Percentiles rank a stretch among this genome's conserved stretches.
phyloP scores from a whole-genome alignment of 768 basidiomycete genomes.

The Pilatotrama ljubarskyi region DNA sequence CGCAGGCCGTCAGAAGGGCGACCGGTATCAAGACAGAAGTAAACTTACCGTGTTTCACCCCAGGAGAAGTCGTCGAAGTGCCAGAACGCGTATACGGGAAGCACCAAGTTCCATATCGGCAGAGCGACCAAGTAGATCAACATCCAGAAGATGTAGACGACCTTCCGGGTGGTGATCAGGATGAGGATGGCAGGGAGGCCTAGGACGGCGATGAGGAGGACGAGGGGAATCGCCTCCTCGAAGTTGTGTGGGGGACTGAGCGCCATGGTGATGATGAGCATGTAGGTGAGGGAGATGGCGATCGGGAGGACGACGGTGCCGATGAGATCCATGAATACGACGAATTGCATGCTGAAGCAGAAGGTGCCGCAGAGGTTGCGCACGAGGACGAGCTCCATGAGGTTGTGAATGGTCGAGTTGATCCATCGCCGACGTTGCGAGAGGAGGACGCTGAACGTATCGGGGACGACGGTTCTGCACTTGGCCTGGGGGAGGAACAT shows the following conservation, averaged over 20 bases:
- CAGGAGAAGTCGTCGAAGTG: conserved; percentile 99
- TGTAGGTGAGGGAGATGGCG: conserved; percentile 88
- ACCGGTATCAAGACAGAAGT: conserved; percentile 10
- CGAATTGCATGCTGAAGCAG: conserved; percentile 99
- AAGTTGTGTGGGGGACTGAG: conserved; percentile 81
- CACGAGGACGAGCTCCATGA: conserved; percentile 98
- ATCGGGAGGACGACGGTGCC: conserved; percentile 92
- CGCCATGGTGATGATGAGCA: conserved; percentile 80
- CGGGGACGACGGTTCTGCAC: conserved; percentile 94
- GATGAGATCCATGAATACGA: conserved; percentile 95
- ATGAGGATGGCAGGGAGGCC: conserved; percentile 93
- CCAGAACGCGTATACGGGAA: conserved; percentile 97
- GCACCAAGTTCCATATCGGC: conserved; percentile 94
- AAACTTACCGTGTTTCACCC: conserved; percentile 91
- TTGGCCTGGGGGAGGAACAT: conserved; percentile 97
- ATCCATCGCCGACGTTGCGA: conserved; percentile 99
- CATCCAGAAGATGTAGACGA: conserved; percentile 99
- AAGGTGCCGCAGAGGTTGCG: conserved; percentile 98
- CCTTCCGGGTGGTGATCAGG: conserved; percentile 89
- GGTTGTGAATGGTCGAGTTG: conserved; percentile 98
- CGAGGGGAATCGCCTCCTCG: conserved; percentile 90
- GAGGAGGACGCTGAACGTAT: conserved; percentile 88
- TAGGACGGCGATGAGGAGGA: conserved; percentile 86
- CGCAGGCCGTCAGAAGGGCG: neutral
- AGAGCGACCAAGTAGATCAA: conserved; percentile 88